Evolutionary conservation across 169 alveolate genomes (phyloP), one percentile per base, ranked within the genome.

Genomic region (Cryptosporidium ryanae): DNA sequence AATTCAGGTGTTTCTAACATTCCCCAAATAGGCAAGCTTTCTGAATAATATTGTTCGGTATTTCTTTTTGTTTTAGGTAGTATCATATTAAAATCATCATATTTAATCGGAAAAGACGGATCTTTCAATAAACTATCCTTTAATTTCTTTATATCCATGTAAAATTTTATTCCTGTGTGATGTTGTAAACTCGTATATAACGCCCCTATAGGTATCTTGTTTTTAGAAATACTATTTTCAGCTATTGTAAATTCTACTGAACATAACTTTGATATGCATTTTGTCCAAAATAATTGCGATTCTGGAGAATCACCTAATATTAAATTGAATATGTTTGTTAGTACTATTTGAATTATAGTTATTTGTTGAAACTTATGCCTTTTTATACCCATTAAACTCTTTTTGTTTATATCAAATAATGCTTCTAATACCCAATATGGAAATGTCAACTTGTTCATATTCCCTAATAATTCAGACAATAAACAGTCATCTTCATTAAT

Each of bases 1-100:
- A 76, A 57, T 7, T 76, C 87, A 1, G 87, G 87, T 21, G 71
- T 61, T 29, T 76, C 87, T 23, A 76, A 43, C 10, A 76, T 59
- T 18, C 76, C 71, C 87, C 87, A 76, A 59, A 76, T 61, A 57
- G 87, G 87, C 21, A 76, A 55, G 59, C 87, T 76, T 43, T 76
- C 87, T 21, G 87, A 59, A 76, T 55, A 76, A 46, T 76, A 59
- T 12, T 61, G 68, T 46, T 76, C 87, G 1, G 34, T 76, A 8
- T 55, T 59, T 23, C 71, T 76, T 21, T 76, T 76, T 57, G 76
- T 59, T 43, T 46, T 59, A 10, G 87, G 87, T 27, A 76, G 25
- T 10, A 55, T 43, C 25, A 65, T 18, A 21, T 76, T 55, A 61
- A 76, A 76, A 32, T 76, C 87, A 38, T 76, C 87, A 31, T 76